Evolutionary conservation across 306 rosid genomes (phyloP), one percentile per base, ranked within the genome.

Genomic region (Ormosia semicastrata): DNA sequence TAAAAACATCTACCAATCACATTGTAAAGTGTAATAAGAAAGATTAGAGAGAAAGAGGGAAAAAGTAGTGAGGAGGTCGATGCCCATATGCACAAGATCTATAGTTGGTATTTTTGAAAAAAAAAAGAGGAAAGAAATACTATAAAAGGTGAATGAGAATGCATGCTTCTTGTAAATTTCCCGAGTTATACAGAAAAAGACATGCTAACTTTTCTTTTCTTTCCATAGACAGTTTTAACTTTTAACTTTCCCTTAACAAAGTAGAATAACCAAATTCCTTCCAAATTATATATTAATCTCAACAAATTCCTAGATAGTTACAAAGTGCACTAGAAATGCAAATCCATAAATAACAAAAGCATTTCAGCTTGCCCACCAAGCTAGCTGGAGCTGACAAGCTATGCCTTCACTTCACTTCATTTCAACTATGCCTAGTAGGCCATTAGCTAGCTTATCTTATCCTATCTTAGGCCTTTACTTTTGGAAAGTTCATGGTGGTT

Each of bases 101-200:
- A 50, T 37, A 60, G 71, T 32, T 30, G 52, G 24, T 15, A 57
- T 24, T 46, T 8, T 46, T 3, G 1, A 10, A 43, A 10, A 10
- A 46, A 6, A 64, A 78, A 44, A 2, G 15, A 43, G 43, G 69
- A 46, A 0, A 73, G 18, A 57, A 30, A 60, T 32, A 43, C 43
- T 59, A 52, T 13, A 3, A 81, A 85, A 81, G 65, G 77, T 58
- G 63, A 81, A 78, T 66, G 76, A 56, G 73, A 71, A 77, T 6
- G 83, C 86, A 77, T 81, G 83, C 49, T 30, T 71, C 83, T 81
- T 72, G 57, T 72, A 66, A 77, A 34, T 56, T 70, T 72, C 69
- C 65, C 34, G 10, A 39, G 37, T 56, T 66, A 63, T 68, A 81
- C 71, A 85, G 78, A n/a, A n/a, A n/a, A 66, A 58, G 36, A 69